Evolutionary conservation across 75 land plant genomes (phyloP), one percentile per base, ranked within the genome.

Genomic region (Sequoia sempervirens): DNA sequence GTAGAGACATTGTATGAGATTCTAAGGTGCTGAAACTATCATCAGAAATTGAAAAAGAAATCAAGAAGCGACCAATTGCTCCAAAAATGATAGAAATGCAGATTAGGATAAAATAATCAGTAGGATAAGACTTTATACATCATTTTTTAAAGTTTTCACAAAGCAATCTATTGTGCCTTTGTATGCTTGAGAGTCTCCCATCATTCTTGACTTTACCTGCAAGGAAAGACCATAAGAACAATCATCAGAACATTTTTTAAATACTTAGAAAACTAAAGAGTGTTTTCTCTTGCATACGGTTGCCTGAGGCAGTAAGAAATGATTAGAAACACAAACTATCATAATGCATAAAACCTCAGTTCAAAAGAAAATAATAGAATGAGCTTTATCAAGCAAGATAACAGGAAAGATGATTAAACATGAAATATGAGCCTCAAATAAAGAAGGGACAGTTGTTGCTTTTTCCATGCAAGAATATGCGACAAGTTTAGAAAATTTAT

Each of bases 141-240:
- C 98, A 88, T 94, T 93, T 81, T 89, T 92, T 68, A 97, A 89
- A 18, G 99, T 97, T 89, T 96, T 96, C 81, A 97, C 81, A 81
- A 97, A 97, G 83, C 99, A 97, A 83, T 97, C 99, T 80, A 97
- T 75, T 30, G 99, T 97, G 84, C 91, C 88, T 84, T 91, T 94
- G 94, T 97, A 97, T 30, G 95, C 82, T 47, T 79, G 23, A 53
- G 96, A 92, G 80, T 94, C 90, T 66, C 98, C 96, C 98, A 96
- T 96, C 98, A 96, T 96, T 88, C 99, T 94, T 81, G 99, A 97
- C 82, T 97, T 97, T 70, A 97, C 95, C 99, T 97, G 94, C 83
- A 89, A 30, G 58, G 69, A 15, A 83, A 83, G 15, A 34, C 13
- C 47, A 26, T 17, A 43, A n/a, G 78, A 53, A 23, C 5, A 66